These are phyloP conservation scores for Talaromyces nanjingensis DNA, from an alignment of 495 filamentous ascomycete genomes.

Conservation along the genomic window DNA sequence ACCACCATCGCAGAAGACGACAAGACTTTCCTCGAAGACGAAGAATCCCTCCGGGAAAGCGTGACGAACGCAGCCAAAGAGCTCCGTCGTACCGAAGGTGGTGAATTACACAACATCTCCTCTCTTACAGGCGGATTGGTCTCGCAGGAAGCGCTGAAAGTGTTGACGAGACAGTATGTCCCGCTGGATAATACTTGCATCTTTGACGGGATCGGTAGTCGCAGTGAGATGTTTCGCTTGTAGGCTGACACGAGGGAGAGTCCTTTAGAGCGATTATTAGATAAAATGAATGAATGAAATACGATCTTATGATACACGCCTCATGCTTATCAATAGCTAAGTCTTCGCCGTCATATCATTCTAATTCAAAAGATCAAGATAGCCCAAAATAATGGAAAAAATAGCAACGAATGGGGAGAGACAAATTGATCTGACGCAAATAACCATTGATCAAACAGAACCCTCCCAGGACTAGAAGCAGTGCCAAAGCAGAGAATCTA, in stretches of 20 bases:
- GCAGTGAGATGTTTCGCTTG: slow-evolving; percentile 60
- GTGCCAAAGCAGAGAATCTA: no score
- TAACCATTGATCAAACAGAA: no score
- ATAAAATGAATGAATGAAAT: neutral
- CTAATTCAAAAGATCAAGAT: no score
- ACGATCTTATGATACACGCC: neutral
- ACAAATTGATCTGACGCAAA: no score
- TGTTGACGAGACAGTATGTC: slow-evolving; percentile 92
- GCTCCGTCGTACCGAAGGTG: slow-evolving; percentile 68
- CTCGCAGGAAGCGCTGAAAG: slow-evolving; percentile 93
- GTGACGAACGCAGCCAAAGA: slow-evolving; percentile 53
- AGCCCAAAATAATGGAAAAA: no score
- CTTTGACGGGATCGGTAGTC: slow-evolving; percentile 83
- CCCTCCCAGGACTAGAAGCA: no score
- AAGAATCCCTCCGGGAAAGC: slow-evolving; percentile 27
- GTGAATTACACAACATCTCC: slow-evolving; percentile 92
- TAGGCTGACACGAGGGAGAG: neutral
- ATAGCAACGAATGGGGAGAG: no score
- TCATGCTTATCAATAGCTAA: neutral
- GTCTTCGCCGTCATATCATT: no score
- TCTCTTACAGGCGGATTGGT: slow-evolving; percentile 85
- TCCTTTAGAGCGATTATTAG: neutral
- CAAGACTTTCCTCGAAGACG: slow-evolving; percentile 39
- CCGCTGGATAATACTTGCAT: slow-evolving; percentile 90
- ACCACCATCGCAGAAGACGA: slow-evolving; percentile 39